Base-by-base conservation (phyloP, 257 asterid species). In the Forsythia suspensa region DNA sequence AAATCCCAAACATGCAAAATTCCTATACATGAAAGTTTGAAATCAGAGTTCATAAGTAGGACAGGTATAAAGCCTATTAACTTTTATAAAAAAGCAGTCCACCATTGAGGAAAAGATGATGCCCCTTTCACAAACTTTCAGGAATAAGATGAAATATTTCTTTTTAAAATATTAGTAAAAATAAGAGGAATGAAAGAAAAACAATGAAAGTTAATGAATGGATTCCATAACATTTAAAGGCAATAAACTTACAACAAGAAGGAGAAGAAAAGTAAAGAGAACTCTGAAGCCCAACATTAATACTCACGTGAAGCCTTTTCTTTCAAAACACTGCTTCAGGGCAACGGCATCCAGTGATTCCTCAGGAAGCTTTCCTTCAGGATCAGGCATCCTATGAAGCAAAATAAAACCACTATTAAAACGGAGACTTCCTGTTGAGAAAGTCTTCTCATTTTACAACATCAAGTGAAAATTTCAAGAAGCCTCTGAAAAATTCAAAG, bases 281-380 rank as follows among this genome's bases (percentile, higher is more conserved):
- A 74, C 37, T 18, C 36, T 18, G 1, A 63, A 16, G 68, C 13
- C 57, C 7, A 78, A 72, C 39, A n/a, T 43, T 40, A 51, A 76
- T 51, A 89, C 98, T 89, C 86, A 94, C 97, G 96, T 88, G 91
- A 95, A 95, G 80, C 98, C 98, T 88, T 93, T 95, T 70, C 79
- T 79, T 81, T 78, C 88, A 82, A 95, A 95, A 85, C 77, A 40
- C 72, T 82, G 90, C 88, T 89, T 95, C 87, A 95, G 79, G 78
- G 91, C 85, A 72, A 80, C 74, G 37, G 94, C 97, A 82, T 77
- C 89, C 3, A 90, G 91, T 55, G 98, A 34, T 88, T 95, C 99
- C 87, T 88, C 94, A 0, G 98, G 99, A 85, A 95, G 96, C 86
- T 71, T 88, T 79, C 97, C 97, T 83, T 89, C 93, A 61, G 97